Evolutionary conservation across 805 yeast genomes (phyloP).

Genomic region (Candida railenensis): DNA sequence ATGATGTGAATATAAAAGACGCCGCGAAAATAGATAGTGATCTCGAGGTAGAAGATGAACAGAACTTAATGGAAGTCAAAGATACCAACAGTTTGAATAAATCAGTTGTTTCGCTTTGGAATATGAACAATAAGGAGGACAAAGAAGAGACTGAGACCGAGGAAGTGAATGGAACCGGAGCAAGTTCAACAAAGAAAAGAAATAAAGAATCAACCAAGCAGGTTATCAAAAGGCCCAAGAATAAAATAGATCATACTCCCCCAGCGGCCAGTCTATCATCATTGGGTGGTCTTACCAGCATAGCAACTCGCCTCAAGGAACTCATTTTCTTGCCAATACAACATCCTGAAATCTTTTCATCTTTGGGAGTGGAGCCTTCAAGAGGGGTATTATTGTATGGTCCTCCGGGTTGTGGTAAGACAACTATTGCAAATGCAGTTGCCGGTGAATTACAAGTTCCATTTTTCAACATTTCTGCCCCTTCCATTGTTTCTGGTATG

Average conservation of each 20-base stretch:
- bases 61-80: slow-evolving; percentile 60
- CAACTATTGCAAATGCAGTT: slow-evolving; percentile 91
- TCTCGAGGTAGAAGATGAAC: slow-evolving; percentile 37
- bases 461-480: slow-evolving; percentile 87
- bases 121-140: slow-evolving; percentile 11
- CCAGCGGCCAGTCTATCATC: slow-evolving; percentile 68
- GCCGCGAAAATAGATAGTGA: slow-evolving; percentile 36
- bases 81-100: slow-evolving; percentile 74
- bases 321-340: slow-evolving; percentile 86
- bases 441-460: slow-evolving; percentile 96
- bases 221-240: slow-evolving; percentile 25
- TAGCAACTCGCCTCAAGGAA: slow-evolving; percentile 86
- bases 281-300: slow-evolving; percentile 85
- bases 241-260: slow-evolving; percentile 61
- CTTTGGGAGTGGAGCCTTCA: slow-evolving; percentile 94
- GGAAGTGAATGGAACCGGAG: slow-evolving; percentile 8
- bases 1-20: slow-evolving; percentile 13
- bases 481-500: slow-evolving; percentile 97
- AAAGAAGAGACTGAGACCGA: slow-evolving; percentile 7
- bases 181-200: slow-evolving; percentile 48
- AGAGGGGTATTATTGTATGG: slow-evolving; percentile 93
- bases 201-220: slow-evolving; percentile 44
- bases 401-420: slow-evolving; percentile 99
- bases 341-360: slow-evolving; percentile 86
- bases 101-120: slow-evolving; percentile 75